Percentiles rank a stretch among this genome's conserved stretches.
Evolutionary conservation across 2,329 filamentous ascomycete species (phyloP).

Genomic region (Daldinia sp.): DNA sequence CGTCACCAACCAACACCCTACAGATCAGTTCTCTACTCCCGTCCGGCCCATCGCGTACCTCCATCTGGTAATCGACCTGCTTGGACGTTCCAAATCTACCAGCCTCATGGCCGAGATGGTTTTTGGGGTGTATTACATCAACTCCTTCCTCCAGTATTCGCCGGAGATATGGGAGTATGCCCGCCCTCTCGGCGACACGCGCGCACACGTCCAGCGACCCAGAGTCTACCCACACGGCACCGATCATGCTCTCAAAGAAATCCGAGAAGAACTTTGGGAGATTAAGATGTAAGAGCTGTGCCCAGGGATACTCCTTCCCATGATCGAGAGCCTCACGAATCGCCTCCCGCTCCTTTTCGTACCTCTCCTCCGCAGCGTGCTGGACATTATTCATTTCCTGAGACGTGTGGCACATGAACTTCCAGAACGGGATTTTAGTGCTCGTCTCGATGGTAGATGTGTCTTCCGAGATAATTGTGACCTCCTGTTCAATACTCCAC

Average conservation of each 20-base stretch:
- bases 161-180: constrained; percentile 72
- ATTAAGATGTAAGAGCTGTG: constrained; percentile 71
- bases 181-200: constrained; percentile 70
- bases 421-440: constrained; percentile 68
- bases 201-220: constrained; percentile 70
- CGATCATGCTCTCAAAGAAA: constrained; percentile 82
- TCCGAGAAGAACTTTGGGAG: constrained; percentile 86
- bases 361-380: constrained; percentile 58
- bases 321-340: constrained; percentile 65
- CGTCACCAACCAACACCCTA: constrained; percentile 62
- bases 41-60: constrained; percentile 45
- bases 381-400: constrained; percentile 62
- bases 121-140: constrained; percentile 73
- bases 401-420: constrained; percentile 73
- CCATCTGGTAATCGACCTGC: constrained; percentile 66
- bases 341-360: constrained; percentile 60
- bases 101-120: constrained; percentile 72
- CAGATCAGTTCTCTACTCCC: constrained; percentile 54
- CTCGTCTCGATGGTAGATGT: constrained; percentile 47
- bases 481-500: constrained; percentile 55
- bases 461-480: constrained; percentile 44
- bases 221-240: constrained; percentile 86
- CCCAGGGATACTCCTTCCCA: constrained; percentile 79
- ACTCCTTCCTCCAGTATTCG: constrained; percentile 71
- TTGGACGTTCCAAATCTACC: constrained; percentile 56